Evolutionary conservation across 768 basidiomycete species (phyloP), one percentile per base, ranked within the genome.

Genomic region (Mycena capillaripes): DNA sequence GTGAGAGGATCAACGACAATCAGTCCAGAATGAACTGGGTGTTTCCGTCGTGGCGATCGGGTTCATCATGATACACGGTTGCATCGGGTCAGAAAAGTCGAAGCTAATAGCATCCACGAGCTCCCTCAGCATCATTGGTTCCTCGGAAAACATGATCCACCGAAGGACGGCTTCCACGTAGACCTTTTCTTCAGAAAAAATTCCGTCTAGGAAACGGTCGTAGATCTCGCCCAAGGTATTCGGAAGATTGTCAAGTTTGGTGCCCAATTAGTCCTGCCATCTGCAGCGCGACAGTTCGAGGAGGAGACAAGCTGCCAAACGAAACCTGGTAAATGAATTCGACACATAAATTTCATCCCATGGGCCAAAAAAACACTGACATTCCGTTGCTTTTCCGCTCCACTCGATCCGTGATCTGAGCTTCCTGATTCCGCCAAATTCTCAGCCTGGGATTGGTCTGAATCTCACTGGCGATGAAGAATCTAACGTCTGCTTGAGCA

Each of bases 251-350:
- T n/a, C n/a, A n/a, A 21, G 50, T 25, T 25, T 52, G 11, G 27
- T 16, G 23, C 29, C 50, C 25, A 52, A 29, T 12, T 52, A 10
- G 14, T 52, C 27, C 5, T 27, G 4, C 3, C 10, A 52, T 25
- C 12, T 25, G n/a, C 56, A 58, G n/a, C 34, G 32, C 19, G 56
- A 58, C 21, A 58, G 56, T n/a, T 58, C 56, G 32, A 58, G n/a
- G 32, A 58, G n/a, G 56, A 58, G 32, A 38, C 56, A 58, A 10
- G 56, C 17, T 23, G 56, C 56, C 4, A 58, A 36, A 21, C 56
- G 56, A 19, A 58, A 58, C 56, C 56, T 58, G 19, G 34, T n/a
- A n/a, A n/a, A n/a, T 42, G 10, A 38, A 5, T 38, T 32, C n/a
- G 36, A 11, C 21, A 36, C 19, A 2, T 4, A 16, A 52, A 27